Base-by-base conservation (phyloP, 768 basidiomycete genomes). In the Leucosporidium yakuticum region DNA sequence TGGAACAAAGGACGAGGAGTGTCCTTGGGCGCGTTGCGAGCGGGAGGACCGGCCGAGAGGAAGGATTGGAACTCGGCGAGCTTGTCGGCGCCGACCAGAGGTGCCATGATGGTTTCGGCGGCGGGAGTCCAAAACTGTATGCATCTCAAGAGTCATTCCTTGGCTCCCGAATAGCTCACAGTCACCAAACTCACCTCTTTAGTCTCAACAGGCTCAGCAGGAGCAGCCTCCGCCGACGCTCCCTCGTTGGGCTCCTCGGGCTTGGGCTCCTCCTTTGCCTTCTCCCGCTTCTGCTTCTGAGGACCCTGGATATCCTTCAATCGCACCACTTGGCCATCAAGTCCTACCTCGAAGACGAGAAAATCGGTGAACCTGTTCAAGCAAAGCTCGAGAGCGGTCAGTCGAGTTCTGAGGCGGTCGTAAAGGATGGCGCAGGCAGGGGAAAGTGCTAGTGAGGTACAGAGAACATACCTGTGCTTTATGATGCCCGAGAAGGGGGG, bases 401-500 rank as follows among this genome's bases (percentile, higher is more conserved):
- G 55, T 56, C 39, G 36, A 8, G n/a, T 19, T 29, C 27, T 44
- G 34, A 23, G 5, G 56, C 54, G 4, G 25, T 14, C 36, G 20
- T 21, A 27, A 55, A 49, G 8, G 12, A 31, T 44, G 60, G 65
- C 25, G n/a, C 48, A 25, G 53, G 57, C 60, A 44, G 60, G 9
- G n/a, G 17, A 34, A 27, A 34, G 47, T 58, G 39, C 31, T 36
- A 23, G 39, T 66, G 20, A 36, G 51, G 44, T 25, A 19, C 23
- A 25, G 25, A 47, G 48, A 11, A 76, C 84, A 69, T 66, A 92
- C 94, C 95, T 83, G 80, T 98, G 95, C 80, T 98, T 98, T 79
- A 98, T 97, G 75, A 98, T 95, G 7, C 91, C 95, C 61, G 87
- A 84, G 71, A 98, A 86, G 76, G 85, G 84, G 5, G 86, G 83